Conservation (phyloP, 305 asterid genomes). For the Fraxinus ornus region DNA sequence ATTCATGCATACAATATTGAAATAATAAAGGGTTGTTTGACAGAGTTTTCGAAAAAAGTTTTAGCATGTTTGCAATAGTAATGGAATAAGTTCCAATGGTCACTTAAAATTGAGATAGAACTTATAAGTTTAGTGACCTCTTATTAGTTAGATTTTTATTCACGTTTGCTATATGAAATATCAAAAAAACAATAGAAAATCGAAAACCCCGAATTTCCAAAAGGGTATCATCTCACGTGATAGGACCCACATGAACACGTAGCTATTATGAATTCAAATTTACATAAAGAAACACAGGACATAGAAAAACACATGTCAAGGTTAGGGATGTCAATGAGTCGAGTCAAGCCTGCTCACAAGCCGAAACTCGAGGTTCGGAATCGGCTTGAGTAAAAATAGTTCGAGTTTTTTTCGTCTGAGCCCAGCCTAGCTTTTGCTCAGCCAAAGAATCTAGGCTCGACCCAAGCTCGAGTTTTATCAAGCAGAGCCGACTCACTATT, state of each 20-base stretch:
- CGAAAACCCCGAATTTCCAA: not conserved
- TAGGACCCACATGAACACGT: not conserved
- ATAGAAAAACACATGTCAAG: not conserved
- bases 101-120: not conserved
- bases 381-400: no score
- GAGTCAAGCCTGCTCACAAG: no score
- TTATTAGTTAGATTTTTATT: not conserved
- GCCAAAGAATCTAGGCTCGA: no score
- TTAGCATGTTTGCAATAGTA: not conserved
- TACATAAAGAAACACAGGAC: not conserved
- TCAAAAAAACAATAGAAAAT: not conserved
- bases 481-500: no score
- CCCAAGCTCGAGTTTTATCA: no score
- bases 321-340: no score
- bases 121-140: not conserved
- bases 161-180: not conserved
- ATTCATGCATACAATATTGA: not conserved
- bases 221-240: not conserved
- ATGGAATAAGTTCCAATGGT: not conserved
- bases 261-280: not conserved
- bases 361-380: no score
- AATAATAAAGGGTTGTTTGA: not conserved
- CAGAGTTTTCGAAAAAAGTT: not conserved
- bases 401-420: no score
- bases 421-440: no score